These are phyloP conservation scores for Trichoderma sp. DNA, from an alignment of 2,329 filamentous ascomycete genomes.

Conservation along the genomic window DNA sequence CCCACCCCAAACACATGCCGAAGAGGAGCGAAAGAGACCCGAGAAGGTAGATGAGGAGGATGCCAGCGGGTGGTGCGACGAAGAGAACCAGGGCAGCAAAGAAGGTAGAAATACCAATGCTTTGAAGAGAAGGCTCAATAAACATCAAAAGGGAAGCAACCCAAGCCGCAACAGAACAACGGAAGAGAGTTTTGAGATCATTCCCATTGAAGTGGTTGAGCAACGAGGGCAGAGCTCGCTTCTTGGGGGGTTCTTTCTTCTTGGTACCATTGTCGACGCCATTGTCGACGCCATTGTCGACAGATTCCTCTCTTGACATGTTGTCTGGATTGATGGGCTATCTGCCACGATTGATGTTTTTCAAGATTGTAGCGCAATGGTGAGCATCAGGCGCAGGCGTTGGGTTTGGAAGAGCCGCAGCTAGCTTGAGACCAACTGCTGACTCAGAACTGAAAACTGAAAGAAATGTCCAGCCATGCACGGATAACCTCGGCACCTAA, in stretches of 20 bases:
- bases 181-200: conserved; percentile 46
- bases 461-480: background rate
- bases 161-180: conserved; percentile 47
- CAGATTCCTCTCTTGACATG: background rate
- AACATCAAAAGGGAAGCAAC: conserved; percentile 44
- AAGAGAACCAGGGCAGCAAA: conserved; percentile 42
- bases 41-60: conserved; percentile 45
- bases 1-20: conserved; percentile 47
- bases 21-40: conserved; percentile 41
- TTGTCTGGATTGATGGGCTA: background rate
- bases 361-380: background rate
- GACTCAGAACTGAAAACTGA: background rate
- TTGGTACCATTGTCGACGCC: background rate
- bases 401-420: background rate
- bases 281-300: background rate
- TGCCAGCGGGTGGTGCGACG: conserved; percentile 44
- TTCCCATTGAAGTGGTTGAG: conserved; percentile 45
- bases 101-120: conserved; percentile 44
- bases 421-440: background rate
- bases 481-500: background rate
- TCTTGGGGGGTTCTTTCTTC: background rate
- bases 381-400: background rate
- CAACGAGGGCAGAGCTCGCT: conserved; percentile 30
- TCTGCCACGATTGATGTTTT: background rate
- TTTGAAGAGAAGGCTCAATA: conserved; percentile 40